Conservation (phyloP, 2,329 filamentous ascomycete species). For the Pestalotiopsis sp. region DNA sequence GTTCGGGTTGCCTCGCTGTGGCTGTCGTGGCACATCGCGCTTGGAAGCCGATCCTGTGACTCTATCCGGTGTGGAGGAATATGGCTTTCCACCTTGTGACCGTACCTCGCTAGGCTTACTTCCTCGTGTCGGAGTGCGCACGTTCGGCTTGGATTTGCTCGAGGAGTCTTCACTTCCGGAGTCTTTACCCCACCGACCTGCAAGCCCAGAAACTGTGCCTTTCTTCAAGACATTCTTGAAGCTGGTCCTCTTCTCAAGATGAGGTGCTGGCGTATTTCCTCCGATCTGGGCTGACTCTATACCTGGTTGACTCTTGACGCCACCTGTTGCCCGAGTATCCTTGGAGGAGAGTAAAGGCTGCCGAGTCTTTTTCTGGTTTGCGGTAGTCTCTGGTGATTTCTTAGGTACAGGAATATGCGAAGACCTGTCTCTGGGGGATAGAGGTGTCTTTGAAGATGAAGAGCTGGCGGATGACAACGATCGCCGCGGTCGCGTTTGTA, state of each 20-base stretch:
- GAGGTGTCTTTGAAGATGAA: slow-evolving; percentile 8
- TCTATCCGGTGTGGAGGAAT: slow-evolving; percentile 31
- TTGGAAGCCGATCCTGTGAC: slow-evolving; percentile 32
- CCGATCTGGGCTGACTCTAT: slow-evolving; percentile 19
- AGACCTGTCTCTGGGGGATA: slow-evolving; percentile 23
- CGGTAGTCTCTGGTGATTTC: slow-evolving; percentile 33
- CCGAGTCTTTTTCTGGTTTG: slow-evolving; percentile 51
- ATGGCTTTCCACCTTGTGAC: slow-evolving; percentile 24
- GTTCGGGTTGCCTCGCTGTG: slow-evolving; percentile 39
- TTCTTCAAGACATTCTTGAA: slow-evolving; percentile 56
- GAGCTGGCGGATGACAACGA: slow-evolving; percentile 21
- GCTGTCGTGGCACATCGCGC: slow-evolving; percentile 36
- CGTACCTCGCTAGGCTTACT: slow-evolving; percentile 25
- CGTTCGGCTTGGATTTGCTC: slow-evolving; percentile 23
- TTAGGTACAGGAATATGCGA: slow-evolving; percentile 25
- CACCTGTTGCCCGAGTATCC: slow-evolving; percentile 21
- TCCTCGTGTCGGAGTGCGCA: slow-evolving; percentile 27
- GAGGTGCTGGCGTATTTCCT: slow-evolving; percentile 11
- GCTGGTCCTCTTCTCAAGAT: slow-evolving; percentile 45
- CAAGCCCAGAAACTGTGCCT: slow-evolving; percentile 47
- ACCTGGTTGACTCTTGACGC: slow-evolving; percentile 15
- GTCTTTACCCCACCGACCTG: slow-evolving; percentile 55
- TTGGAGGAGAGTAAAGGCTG: slow-evolving; percentile 33
- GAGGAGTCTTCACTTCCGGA: slow-evolving; percentile 29
- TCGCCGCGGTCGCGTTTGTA: slow-evolving; percentile 8